A percentile compares a stretch with the other conserved stretches of the same genome.
phyloP scores from a whole-genome alignment of 768 basidiomycete genomes.

The Phylloporus sp. region DNA sequence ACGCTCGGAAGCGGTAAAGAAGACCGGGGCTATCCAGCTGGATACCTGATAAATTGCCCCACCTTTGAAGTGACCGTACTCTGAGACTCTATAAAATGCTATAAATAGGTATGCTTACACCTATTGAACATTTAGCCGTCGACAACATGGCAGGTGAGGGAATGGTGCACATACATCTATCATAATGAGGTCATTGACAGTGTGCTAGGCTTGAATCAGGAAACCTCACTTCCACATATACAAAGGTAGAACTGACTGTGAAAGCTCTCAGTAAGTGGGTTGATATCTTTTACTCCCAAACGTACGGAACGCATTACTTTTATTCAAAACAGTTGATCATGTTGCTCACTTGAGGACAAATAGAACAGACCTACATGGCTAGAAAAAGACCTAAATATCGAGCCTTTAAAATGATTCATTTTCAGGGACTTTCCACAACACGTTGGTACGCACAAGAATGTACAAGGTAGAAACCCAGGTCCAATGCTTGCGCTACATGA shows the following conservation, averaged over 20 bases:
- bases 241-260: neutral
- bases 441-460: neutral
- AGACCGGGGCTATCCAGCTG: neutral
- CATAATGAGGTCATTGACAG: neutral
- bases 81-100: neutral
- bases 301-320: neutral
- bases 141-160: too few relatives aligned
- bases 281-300: neutral
- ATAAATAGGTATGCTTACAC: neutral
- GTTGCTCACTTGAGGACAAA: neutral
- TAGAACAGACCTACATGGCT: neutral
- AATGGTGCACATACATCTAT: neutral
- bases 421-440: neutral
- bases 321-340: neutral
- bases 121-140: too few relatives aligned
- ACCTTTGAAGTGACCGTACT: neutral
- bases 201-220: neutral
- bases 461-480: conserved; percentile 1
- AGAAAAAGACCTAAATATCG: neutral
- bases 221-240: neutral
- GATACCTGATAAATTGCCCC: neutral
- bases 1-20: conserved; percentile 4
- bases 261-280: neutral
- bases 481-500: neutral
- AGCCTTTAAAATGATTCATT: neutral